Evolutionary conservation across 2,329 filamentous ascomycete species (phyloP).

Genomic region (Botryotinia calthae): DNA sequence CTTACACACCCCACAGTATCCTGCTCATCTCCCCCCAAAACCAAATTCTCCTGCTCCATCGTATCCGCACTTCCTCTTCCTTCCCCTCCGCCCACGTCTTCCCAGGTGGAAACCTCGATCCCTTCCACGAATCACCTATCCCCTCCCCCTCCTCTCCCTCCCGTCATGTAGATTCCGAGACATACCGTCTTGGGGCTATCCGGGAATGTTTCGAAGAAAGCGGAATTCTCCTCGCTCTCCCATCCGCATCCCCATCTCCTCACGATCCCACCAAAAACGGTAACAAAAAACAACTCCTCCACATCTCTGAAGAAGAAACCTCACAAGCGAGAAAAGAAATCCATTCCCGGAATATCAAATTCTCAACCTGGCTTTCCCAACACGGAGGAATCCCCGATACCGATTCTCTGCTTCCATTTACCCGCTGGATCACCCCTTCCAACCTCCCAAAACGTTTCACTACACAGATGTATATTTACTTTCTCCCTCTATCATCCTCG

Average conservation of each 20-base stretch:
- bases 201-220: slow-evolving; percentile 95
- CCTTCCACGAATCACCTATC: slow-evolving; percentile 68
- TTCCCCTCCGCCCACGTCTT: slow-evolving; percentile 96
- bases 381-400: background rate
- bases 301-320: slow-evolving; percentile 44
- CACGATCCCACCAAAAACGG: background rate
- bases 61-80: slow-evolving; percentile 76
- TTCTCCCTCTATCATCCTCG: slow-evolving; percentile 59
- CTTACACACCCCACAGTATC: slow-evolving; percentile 53
- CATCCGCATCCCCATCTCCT: background rate
- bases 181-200: slow-evolving; percentile 80
- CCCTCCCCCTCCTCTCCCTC: slow-evolving; percentile 47
- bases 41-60: slow-evolving; percentile 82
- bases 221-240: slow-evolving; percentile 66
- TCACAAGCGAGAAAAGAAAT: slow-evolving; percentile 41
- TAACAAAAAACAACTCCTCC: background rate
- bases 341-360: background rate
- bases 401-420: slow-evolving; percentile 76
- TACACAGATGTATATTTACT: slow-evolving; percentile 96
- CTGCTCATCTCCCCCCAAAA: slow-evolving; percentile 82
- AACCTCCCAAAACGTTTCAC: slow-evolving; percentile 75
- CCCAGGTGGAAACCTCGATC: slow-evolving; percentile 80
- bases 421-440: slow-evolving; percentile 83
- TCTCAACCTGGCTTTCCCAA: background rate
- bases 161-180: slow-evolving; percentile 66